These are phyloP conservation scores for Tricholoma flavovirens DNA, from an alignment of 768 basidiomycete species.

Conservation along the genomic window DNA sequence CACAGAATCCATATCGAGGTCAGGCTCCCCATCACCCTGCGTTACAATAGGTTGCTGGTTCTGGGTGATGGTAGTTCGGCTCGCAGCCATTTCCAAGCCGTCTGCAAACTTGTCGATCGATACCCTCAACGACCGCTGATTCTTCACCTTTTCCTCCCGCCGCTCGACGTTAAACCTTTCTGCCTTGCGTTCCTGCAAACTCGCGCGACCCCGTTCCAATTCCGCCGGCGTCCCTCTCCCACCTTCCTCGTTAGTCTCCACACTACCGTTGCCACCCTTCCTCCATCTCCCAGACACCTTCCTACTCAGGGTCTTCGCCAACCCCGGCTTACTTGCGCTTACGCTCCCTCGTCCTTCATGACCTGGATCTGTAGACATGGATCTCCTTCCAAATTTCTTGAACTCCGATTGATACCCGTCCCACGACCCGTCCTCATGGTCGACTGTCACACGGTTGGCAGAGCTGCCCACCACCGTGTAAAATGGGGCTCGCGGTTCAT, in stretches of 20 bases:
- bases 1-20: not conserved
- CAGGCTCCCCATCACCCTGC: not conserved
- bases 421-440: constrained; percentile 32
- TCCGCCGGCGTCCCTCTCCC: not conserved
- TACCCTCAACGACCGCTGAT: constrained; percentile 23
- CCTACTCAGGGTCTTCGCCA: constrained; percentile 23
- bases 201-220: constrained; percentile 16
- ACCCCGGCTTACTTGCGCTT: constrained; percentile 7
- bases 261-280: constrained; percentile 16
- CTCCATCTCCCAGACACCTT: constrained; percentile 32
- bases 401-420: constrained; percentile 14
- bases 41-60: not conserved
- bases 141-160: constrained; percentile 7
- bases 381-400: not conserved
- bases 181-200: constrained; percentile 29
- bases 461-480: constrained; percentile 51
- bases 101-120: constrained; percentile 28
- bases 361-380: not conserved
- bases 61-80: too few relatives aligned
- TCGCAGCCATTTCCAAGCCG: not conserved
- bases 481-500: constrained; percentile 35
- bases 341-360: constrained; percentile 2
- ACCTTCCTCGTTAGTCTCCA: constrained; percentile 5
- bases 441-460: constrained; percentile 38
- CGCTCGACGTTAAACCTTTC: constrained; percentile 11